Evolutionary conservation across 23 red algal genomes (phyloP), one percentile per base, ranked within the genome.

Genomic region (Gracilariopsis chorda): DNA sequence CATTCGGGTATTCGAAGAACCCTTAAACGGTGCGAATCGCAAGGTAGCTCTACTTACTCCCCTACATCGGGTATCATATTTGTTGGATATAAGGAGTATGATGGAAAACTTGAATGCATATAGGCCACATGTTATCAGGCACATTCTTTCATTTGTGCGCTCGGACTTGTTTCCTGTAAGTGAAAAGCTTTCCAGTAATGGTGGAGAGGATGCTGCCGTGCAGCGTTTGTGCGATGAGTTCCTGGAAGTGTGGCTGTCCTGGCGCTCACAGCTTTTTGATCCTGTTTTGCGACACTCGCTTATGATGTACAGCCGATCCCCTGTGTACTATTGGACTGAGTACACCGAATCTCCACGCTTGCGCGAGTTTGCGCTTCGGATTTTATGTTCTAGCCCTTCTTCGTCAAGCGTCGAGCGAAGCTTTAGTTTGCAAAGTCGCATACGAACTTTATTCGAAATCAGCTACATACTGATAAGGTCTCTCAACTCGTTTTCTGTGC

Each of bases 401-500:
- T 57, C 78, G 25, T 52, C 28, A 8, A 58, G 25, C 19, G 78
- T 57, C 11, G 57, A 83, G 29, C 24, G 78, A 0, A 83, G 78
- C 78, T 67, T 83, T 0, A 83, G 78, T 1, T 34, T 42, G 12
- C 51, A 63, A 58, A 52, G 39, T 20, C 48, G 78, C 17, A 57
- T 83, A n/a, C 4, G 35, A 34, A 83, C 56, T n/a, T 37, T 51
- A 30, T 23, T 11, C 24, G 53, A 36, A 83, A 83, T 58, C 33
- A 28, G 24, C 78, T 83, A 12, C 1, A 35, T 16, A 57, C 60
- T 45, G 51, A 83, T 34, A 67, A 83, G 53, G 78, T 83, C 60
- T 25, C 41, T 10, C 60, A 40, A 23, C n/a, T 83, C 9, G 57
- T 83, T 0, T 83, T 83, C 37, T 46, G 78, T 1, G 59, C 59